phyloP scores from a whole-genome alignment of 202 grass and related monocot genomes.

The Cymbopogon flexuosus region DNA sequence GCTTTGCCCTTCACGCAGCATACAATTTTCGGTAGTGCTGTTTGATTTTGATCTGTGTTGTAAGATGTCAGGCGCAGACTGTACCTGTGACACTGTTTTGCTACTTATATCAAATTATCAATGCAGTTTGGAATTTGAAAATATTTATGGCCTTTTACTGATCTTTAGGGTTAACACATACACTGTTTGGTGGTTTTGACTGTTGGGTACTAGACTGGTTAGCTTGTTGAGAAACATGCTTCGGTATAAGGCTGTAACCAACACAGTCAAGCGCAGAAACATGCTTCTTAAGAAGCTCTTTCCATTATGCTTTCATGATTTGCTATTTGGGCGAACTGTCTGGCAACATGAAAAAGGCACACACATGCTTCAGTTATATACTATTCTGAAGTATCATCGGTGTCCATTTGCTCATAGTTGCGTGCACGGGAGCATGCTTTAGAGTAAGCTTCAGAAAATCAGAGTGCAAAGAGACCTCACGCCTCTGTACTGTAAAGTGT shows the following conservation, averaged over 20 bases:
- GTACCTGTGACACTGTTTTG: conserved; percentile 13
- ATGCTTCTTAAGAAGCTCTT: not conserved
- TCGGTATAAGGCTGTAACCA: not conserved
- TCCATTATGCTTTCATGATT: too few species aligned
- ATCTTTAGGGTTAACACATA: not conserved
- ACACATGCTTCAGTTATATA: not conserved
- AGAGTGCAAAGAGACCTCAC: not conserved
- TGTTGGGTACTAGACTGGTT: not conserved
- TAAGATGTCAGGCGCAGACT: not conserved
- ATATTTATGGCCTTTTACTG: conserved; percentile 2
- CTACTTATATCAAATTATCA: not conserved
- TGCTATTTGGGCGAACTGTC: not conserved
- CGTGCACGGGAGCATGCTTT: not conserved
- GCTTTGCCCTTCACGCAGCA: conserved; percentile 24
- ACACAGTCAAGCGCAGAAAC: not conserved
- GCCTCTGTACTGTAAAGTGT: not conserved
- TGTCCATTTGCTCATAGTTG: not conserved
- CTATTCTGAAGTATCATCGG: not conserved
- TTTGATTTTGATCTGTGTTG: conserved; percentile 43
- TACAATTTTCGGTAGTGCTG: conserved; percentile 22
- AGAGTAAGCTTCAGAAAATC: not conserved
- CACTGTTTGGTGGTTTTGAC: not conserved
- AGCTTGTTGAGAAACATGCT: not conserved
- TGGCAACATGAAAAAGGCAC: not conserved
- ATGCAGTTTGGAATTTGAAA: conserved; percentile 20